Conservation (phyloP, 2,329 filamentous ascomycete species). For the Trichoderma polysporum region DNA sequence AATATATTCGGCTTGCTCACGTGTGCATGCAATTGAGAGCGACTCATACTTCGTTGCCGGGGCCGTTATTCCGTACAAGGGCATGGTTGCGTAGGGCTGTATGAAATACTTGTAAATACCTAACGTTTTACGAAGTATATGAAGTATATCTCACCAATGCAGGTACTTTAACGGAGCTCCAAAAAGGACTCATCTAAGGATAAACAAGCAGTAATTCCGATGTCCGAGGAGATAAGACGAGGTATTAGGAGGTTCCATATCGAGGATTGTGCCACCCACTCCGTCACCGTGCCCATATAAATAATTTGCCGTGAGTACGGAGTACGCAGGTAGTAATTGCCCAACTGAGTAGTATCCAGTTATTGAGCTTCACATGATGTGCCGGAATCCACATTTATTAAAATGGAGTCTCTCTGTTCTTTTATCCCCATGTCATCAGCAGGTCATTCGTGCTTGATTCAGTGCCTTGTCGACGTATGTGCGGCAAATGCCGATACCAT, state of each 20-base stretch:
- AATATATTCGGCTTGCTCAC: background rate
- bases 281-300: background rate
- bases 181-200: background rate
- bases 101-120: too few relatives aligned
- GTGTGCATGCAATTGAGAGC: background rate
- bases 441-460: too few relatives aligned
- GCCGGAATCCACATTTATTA: background rate
- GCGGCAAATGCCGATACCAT: too few relatives aligned
- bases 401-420: background rate
- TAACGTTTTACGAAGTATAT: too few relatives aligned
- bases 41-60: too few relatives aligned
- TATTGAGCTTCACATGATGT: background rate
- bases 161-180: too few relatives aligned
- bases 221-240: background rate
- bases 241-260: background rate
- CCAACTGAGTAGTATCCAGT: background rate
- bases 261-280: background rate
- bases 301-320: too few relatives aligned
- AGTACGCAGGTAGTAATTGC: too few relatives aligned
- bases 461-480: too few relatives aligned
- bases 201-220: background rate
- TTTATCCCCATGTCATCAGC: background rate
- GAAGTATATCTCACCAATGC: too few relatives aligned
- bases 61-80: too few relatives aligned
- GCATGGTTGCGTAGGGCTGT: too few relatives aligned